Percentiles rank a stretch among this genome's conserved stretches.
These are phyloP conservation scores for Pistacia integerrima DNA, from an alignment of 345 rosid species.

Conservation along the genomic window DNA sequence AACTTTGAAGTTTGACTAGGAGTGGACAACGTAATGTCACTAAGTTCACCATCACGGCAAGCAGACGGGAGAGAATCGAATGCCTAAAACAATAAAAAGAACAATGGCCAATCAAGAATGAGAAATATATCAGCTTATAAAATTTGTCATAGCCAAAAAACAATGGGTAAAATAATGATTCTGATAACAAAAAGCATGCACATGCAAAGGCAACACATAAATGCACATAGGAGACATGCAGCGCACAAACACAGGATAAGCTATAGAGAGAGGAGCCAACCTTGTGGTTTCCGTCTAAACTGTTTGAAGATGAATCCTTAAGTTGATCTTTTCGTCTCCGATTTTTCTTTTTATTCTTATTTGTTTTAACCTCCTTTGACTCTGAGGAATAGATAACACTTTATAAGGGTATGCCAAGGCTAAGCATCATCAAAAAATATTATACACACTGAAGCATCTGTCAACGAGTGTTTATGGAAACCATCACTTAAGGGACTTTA, in stretches of 20 bases:
- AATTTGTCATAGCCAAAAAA: background rate
- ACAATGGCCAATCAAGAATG: slow-evolving; percentile 5
- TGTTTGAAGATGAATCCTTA: slow-evolving; percentile 41
- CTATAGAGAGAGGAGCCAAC: slow-evolving; percentile 25
- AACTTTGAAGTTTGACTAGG: slow-evolving; percentile 36
- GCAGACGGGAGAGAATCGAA: slow-evolving; percentile 24
- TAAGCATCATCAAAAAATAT: background rate
- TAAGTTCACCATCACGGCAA: slow-evolving; percentile 30
- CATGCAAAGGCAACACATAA: background rate
- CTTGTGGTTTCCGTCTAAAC: slow-evolving; percentile 31
- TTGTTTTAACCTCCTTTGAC: slow-evolving; percentile 44
- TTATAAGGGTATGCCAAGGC: background rate
- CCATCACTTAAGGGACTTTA: background rate
- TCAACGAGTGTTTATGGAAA: background rate
- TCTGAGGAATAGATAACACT: slow-evolving; percentile 36
- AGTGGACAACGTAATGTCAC: slow-evolving; percentile 20
- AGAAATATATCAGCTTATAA: background rate
- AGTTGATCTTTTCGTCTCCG: slow-evolving; percentile 53
- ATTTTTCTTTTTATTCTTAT: slow-evolving; percentile 57
- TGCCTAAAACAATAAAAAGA: slow-evolving; percentile 34
- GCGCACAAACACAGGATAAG: background rate
- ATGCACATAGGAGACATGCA: background rate
- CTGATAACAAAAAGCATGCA: background rate
- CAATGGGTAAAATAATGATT: background rate
- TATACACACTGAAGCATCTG: background rate